A percentile compares a stretch with the other conserved stretches of the same genome.
These are phyloP conservation scores for Tylopilus rubrobrunneus DNA, from an alignment of 768 basidiomycete genomes.

Conservation along the genomic window DNA sequence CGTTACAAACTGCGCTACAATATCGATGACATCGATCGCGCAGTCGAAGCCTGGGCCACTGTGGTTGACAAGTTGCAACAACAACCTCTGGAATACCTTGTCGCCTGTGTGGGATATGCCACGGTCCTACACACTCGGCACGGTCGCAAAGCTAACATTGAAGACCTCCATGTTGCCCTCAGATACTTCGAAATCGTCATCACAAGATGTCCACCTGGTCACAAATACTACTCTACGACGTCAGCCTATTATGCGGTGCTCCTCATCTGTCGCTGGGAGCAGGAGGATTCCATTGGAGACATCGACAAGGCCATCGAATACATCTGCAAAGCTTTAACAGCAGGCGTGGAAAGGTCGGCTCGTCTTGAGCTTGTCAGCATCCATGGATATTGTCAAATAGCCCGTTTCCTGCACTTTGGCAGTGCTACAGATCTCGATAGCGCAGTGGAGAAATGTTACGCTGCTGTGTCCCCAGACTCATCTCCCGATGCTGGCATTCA, in stretches of 20 bases:
- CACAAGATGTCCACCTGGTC: not conserved
- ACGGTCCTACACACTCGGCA: conserved; percentile 2
- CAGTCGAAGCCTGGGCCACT: conserved; percentile 6
- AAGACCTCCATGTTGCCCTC: conserved; percentile 14
- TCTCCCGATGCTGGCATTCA: conserved; percentile 1
- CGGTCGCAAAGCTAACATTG: conserved; percentile 3
- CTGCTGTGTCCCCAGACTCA: conserved; percentile 6
- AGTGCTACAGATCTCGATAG: conserved; percentile 22
- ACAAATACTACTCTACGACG: not conserved
- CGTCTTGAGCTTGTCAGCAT: conserved; percentile 1
- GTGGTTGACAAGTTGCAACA: conserved; percentile 7
- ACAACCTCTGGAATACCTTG: conserved; percentile 1
- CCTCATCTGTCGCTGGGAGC: conserved; percentile 8
- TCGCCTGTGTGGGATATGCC: conserved; percentile 7
- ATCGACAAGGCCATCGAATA: conserved; percentile 14
- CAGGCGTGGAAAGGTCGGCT: conserved; percentile 3
- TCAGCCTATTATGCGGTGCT: conserved; percentile 8
- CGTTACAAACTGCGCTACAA: conserved; percentile 9
- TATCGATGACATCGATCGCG: conserved; percentile 14
- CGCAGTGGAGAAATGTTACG: conserved; percentile 17
- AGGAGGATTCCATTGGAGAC: conserved; percentile 12
- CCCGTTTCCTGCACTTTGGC: conserved; percentile 21
- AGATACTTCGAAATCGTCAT: conserved; percentile 9
- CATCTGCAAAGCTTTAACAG: conserved; percentile 7
- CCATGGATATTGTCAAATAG: conserved; percentile 12